Evolutionary conservation across 306 rosid genomes (phyloP).

Genomic region (Cicer cuneatum): DNA sequence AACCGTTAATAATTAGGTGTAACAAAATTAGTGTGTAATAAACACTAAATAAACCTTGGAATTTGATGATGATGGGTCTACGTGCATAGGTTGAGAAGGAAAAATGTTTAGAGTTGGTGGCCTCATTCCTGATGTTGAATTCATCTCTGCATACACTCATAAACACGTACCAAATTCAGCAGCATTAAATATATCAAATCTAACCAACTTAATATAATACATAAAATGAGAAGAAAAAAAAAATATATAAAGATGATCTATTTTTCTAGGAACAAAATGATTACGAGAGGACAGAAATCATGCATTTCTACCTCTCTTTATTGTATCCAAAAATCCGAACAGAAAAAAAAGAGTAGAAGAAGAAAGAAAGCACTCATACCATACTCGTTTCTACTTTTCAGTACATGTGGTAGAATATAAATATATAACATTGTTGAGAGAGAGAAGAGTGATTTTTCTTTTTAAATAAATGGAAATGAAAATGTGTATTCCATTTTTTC

Average conservation of each 20-base stretch:
- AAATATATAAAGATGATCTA: slow-evolving; percentile 4
- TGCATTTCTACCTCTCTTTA: slow-evolving; percentile 43
- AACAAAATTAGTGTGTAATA: slow-evolving; percentile 17
- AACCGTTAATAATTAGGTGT: neutral
- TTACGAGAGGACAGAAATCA: slow-evolving; percentile 44
- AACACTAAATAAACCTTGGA: slow-evolving; percentile 56
- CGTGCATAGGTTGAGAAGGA: slow-evolving; percentile 97
- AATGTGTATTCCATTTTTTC: slow-evolving; percentile 14
- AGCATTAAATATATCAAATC: slow-evolving; percentile 16
- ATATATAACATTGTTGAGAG: too few relatives aligned
- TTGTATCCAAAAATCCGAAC: slow-evolving; percentile 8
- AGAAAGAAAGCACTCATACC: slow-evolving; percentile 8
- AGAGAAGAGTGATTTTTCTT: neutral
- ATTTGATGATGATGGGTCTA: slow-evolving; percentile 67
- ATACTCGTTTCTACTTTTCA: too few relatives aligned
- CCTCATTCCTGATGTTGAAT: slow-evolving; percentile 70
- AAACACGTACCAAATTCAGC: slow-evolving; percentile 44
- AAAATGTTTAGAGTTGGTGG: slow-evolving; percentile 96
- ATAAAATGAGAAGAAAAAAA: neutral
- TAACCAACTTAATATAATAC: neutral
- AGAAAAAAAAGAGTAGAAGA: slow-evolving; percentile 31
- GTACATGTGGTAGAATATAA: too few relatives aligned
- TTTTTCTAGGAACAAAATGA: slow-evolving; percentile 43
- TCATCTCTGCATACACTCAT: slow-evolving; percentile 48
- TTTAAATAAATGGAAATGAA: slow-evolving; percentile 3